Evolutionary conservation across 2,329 filamentous ascomycete species (phyloP).

Genomic region (Talaromyces sp.): DNA sequence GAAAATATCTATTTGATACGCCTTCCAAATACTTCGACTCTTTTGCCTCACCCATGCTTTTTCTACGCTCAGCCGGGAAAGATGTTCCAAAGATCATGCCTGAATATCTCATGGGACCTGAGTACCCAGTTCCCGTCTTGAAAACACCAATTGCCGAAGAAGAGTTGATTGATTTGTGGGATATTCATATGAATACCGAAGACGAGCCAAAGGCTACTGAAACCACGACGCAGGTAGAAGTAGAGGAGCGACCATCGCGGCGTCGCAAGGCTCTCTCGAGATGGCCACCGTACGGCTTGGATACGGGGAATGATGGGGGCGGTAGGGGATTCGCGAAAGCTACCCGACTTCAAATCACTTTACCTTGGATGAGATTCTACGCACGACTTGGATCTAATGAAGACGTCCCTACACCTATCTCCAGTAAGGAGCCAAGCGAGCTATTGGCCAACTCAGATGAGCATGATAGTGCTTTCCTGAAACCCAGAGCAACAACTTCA

Average conservation of each 20-base stretch:
- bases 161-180: slow-evolving; percentile 13
- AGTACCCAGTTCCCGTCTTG: slow-evolving; percentile 31
- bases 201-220: not conserved
- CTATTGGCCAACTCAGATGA: not conserved
- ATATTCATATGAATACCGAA: slow-evolving; percentile 12
- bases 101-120: slow-evolving; percentile 29
- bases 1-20: slow-evolving; percentile 32
- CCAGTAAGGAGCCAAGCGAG: not conserved
- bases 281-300: slow-evolving; percentile 37
- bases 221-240: not conserved
- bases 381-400: slow-evolving; percentile 8
- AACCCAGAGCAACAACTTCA: not conserved
- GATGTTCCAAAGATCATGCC: slow-evolving; percentile 34
- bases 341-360: slow-evolving; percentile 24
- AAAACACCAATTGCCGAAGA: slow-evolving; percentile 14
- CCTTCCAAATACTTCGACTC: slow-evolving; percentile 40
- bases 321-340: slow-evolving; percentile 17
- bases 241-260: slow-evolving; percentile 19
- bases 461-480: not conserved
- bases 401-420: not conserved
- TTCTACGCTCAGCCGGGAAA: slow-evolving; percentile 38
- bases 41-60: slow-evolving; percentile 40
- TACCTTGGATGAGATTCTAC: slow-evolving; percentile 32
- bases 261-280: slow-evolving; percentile 34
- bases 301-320: slow-evolving; percentile 26